Conservation (phyloP, 2,329 filamentous ascomycete genomes). For the Amauroascus niger region DNA sequence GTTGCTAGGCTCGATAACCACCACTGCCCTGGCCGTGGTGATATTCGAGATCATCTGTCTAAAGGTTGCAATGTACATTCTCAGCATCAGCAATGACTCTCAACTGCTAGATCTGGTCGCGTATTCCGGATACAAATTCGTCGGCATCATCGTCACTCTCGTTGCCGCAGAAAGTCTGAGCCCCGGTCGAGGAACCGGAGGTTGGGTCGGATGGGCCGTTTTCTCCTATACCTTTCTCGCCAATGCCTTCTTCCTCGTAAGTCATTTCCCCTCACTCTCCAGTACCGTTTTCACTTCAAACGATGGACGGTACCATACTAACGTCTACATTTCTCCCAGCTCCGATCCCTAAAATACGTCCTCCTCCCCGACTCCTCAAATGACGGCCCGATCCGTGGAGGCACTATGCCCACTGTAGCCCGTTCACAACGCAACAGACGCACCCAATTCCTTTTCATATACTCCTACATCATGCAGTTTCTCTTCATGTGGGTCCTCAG, state of each 20-base stretch:
- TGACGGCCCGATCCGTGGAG: slow-evolving; percentile 52
- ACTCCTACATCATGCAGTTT: slow-evolving; percentile 89
- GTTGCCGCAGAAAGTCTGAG: slow-evolving; percentile 68
- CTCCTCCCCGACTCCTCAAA: slow-evolving; percentile 72
- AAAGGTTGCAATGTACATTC: slow-evolving; percentile 84
- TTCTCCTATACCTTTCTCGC: slow-evolving; percentile 89
- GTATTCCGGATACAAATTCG: slow-evolving; percentile 97
- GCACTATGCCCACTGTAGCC: slow-evolving; percentile 59
- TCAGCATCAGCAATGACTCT: slow-evolving; percentile 87
- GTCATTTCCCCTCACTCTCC: slow-evolving; percentile 25
- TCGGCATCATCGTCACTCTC: slow-evolving; percentile 86
- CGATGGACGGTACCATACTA: too few species aligned
- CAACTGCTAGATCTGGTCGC: slow-evolving; percentile 90
- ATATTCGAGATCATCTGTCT: slow-evolving; percentile 79
- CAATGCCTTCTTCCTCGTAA: slow-evolving; percentile 88
- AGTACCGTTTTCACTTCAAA: too few species aligned
- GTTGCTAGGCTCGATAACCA: slow-evolving; percentile 79
- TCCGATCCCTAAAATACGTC: slow-evolving; percentile 92
- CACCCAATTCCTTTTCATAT: slow-evolving; percentile 86
- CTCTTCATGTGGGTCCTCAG: slow-evolving; percentile 83
- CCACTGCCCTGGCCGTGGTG: slow-evolving; percentile 72
- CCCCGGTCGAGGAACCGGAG: slow-evolving; percentile 68
- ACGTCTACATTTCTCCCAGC: slow-evolving; percentile 41
- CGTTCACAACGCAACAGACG: slow-evolving; percentile 76
- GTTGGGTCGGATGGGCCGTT: slow-evolving; percentile 78